phyloP scores from a whole-genome alignment of 495 filamentous ascomycete species.

The Neurospora terricola region DNA sequence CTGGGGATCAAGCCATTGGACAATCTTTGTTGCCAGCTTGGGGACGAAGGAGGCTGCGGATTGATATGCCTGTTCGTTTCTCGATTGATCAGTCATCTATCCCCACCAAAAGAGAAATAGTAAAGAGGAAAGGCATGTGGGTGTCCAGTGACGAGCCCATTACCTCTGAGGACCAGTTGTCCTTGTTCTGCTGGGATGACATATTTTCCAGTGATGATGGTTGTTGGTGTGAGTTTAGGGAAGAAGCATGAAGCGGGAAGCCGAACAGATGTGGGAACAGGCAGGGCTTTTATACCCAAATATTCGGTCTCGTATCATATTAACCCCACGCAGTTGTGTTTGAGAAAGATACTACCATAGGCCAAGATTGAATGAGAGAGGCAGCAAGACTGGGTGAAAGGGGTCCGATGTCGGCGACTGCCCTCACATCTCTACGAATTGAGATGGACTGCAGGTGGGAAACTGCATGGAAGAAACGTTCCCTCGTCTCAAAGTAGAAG shows the following conservation, averaged over 20 bases:
- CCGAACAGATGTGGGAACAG: not conserved
- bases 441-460: not conserved
- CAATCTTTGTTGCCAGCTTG: conserved; percentile 52
- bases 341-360: not conserved
- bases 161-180: conserved; percentile 53
- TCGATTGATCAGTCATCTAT: not conserved
- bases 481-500: not conserved
- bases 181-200: conserved; percentile 26
- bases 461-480: not conserved
- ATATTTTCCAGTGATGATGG: conserved; percentile 7
- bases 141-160: not conserved
- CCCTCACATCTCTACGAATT: not conserved
- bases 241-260: not conserved
- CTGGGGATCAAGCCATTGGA: conserved; percentile 53
- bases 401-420: not conserved
- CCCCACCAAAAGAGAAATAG: not conserved
- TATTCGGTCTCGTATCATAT: not conserved
- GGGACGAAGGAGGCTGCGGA: conserved; percentile 64
- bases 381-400: not conserved
- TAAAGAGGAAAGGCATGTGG: not conserved
- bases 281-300: not conserved
- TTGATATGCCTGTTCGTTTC: conserved; percentile 43
- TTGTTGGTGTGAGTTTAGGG: not conserved
- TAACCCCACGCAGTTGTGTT: not conserved
- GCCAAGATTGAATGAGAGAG: not conserved